Base-by-base conservation (phyloP, 148 eudicot species). In the Hydrangea macrophylla region DNA sequence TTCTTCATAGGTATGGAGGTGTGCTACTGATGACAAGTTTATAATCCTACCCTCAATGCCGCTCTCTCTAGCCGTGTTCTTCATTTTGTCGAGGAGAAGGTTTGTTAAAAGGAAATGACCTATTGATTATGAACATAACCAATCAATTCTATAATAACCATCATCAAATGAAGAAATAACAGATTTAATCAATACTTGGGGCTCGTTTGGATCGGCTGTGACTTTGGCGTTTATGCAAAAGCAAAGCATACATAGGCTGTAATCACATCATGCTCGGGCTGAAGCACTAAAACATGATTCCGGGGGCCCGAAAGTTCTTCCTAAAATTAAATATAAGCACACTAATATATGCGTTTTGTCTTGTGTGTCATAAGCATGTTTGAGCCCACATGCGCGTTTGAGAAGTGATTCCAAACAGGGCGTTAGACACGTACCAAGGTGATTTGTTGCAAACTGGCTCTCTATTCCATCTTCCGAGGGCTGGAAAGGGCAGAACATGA, bases 371-470 rank as follows among this genome's bases (percentile, higher is more conserved):
- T n/a, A n/a, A n/a, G n/a, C n/a, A n/a, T n/a, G n/a, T n/a, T n/a
- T n/a, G n/a, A n/a, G n/a, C n/a, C n/a, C n/a, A n/a, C n/a, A n/a
- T n/a, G n/a, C n/a, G n/a, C n/a, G n/a, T n/a, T n/a, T n/a, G n/a
- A n/a, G n/a, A n/a, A n/a, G n/a, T n/a, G n/a, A n/a, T n/a, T n/a
- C n/a, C n/a, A 26, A n/a, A 35, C 8, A 44, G 35, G 22, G 35
- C 12, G 10, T 22, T 35, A 25, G 18, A 20, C 22, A 62, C 76
- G 32, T 26, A 90, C 92, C 96, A 22, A 90, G 40, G 62, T 90
- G 89, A 70, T 90, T 90, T n/a, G 96, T 90, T 0, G 94, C 97
- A 62, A 91, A 88, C 69, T 91, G 97, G 59, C 84, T 69, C 84
- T 91, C 97, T 2, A 88, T 77, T n/a, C 88, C 88, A 70, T 85